These are phyloP conservation scores for Anisodus acutangulus DNA, from an alignment of 257 asterid species.

Conservation along the genomic window DNA sequence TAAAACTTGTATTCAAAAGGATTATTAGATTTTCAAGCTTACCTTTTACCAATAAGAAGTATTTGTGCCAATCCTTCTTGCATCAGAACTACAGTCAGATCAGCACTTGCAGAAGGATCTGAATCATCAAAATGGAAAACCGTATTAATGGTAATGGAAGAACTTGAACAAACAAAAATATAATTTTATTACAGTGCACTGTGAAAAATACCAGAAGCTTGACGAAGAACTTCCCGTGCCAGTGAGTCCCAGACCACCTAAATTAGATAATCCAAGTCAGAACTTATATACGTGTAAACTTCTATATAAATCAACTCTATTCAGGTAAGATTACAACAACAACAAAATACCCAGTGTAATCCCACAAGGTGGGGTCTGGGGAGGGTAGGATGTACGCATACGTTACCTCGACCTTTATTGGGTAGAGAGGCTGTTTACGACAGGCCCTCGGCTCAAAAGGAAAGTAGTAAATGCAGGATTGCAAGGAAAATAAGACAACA, in stretches of 20 bases:
- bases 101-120: conserved; percentile 97
- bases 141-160: conserved; percentile 28
- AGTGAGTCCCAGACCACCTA: conserved; percentile 89
- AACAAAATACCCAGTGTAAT: no score
- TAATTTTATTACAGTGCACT: background rate
- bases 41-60: conserved; percentile 93
- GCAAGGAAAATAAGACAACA: no score
- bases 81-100: conserved; percentile 90
- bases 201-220: conserved; percentile 73
- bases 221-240: conserved; percentile 78
- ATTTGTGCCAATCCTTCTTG: conserved; percentile 94
- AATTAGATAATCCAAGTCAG: conserved; percentile 20
- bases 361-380: no score
- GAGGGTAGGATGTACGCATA: no score
- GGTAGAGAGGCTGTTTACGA: no score
- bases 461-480: no score
- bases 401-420: no score
- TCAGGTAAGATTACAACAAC: background rate
- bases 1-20: conserved; percentile 12
- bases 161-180: conserved; percentile 18
- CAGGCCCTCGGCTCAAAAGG: no score
- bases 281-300: background rate
- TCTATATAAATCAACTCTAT: background rate
- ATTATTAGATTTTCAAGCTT: conserved; percentile 26
- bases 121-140: conserved; percentile 34